A percentile compares a stretch with the other conserved stretches of the same genome.
Conservation (phyloP, 345 rosid species). For the Salix exigua region DNA sequence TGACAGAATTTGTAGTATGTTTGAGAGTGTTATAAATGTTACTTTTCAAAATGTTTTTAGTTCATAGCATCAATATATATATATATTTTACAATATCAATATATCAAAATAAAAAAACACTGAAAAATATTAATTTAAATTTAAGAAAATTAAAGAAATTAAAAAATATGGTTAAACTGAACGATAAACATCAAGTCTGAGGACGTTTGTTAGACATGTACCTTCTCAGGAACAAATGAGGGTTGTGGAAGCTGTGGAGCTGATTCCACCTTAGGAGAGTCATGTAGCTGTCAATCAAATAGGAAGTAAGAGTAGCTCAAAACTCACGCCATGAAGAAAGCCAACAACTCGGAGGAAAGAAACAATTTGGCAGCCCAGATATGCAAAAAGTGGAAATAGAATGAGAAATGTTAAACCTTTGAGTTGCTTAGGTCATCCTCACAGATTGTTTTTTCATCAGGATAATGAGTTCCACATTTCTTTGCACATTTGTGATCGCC, state of each 20-base stretch:
- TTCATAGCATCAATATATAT: too few relatives aligned
- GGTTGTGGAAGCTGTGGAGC: constrained; percentile 24
- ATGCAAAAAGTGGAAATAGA: background rate
- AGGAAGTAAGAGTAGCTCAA: background rate
- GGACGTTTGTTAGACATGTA: constrained; percentile 20
- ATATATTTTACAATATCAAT: too few relatives aligned
- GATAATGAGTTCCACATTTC: constrained; percentile 18
- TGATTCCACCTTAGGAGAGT: constrained; percentile 30
- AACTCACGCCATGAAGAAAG: background rate
- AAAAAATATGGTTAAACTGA: too few relatives aligned
- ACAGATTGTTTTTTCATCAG: constrained; percentile 43
- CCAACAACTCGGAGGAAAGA: background rate
- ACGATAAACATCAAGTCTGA: background rate
- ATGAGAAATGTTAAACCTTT: constrained; percentile 35
- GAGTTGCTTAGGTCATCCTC: constrained; percentile 40
- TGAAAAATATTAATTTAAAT: too few relatives aligned
- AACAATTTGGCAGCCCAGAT: background rate
- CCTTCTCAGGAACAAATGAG: constrained; percentile 35
- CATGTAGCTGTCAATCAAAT: constrained; percentile 34
- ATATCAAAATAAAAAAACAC: too few relatives aligned
- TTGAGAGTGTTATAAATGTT: too few relatives aligned
- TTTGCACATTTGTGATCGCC: constrained; percentile 67
- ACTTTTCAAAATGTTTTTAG: too few relatives aligned
- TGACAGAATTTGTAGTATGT: background rate
- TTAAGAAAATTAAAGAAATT: too few relatives aligned